Percentiles rank a stretch among this genome's conserved stretches.
phyloP scores from a whole-genome alignment of 2,329 filamentous ascomycete genomes.

The Fusarium neocosmosporiellum region DNA sequence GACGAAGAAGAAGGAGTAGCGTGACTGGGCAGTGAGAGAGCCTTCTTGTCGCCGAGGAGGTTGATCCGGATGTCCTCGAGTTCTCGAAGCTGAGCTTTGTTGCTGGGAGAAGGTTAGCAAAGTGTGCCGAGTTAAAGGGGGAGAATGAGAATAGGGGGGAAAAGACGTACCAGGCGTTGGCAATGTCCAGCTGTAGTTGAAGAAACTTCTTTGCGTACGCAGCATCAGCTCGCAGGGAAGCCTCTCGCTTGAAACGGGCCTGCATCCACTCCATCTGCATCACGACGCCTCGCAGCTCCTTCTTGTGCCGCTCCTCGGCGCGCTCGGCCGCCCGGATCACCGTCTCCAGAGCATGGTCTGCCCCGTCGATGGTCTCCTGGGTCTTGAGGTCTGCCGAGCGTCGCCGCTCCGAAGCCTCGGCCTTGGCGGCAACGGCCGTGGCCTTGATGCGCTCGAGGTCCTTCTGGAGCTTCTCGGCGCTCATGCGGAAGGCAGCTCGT shows the following conservation, averaged over 20 bases:
- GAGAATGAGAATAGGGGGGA: conserved; percentile 2
- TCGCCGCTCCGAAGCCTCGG: conserved; percentile 17
- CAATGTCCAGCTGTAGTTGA: conserved; percentile 81
- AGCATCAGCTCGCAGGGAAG: conserved; percentile 81
- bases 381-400: conserved; percentile 37
- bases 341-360: conserved; percentile 67
- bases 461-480: conserved; percentile 65
- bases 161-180: conserved; percentile 86
- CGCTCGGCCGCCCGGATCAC: conserved; percentile 67
- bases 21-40: conserved; percentile 47
- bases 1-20: conserved; percentile 3
- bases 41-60: conserved; percentile 53
- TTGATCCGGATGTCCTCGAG: conserved; percentile 79
- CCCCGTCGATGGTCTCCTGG: conserved; percentile 49
- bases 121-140: not conserved
- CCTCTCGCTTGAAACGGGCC: conserved; percentile 82
- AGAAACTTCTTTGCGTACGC: conserved; percentile 91
- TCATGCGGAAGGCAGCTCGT: conserved; percentile 65
- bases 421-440: conserved; percentile 48
- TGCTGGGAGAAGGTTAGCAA: conserved; percentile 66
- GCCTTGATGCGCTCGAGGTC: conserved; percentile 61
- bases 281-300: conserved; percentile 82
- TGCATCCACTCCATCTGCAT: conserved; percentile 94
- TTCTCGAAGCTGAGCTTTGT: conserved; percentile 89
- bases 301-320: conserved; percentile 76